A percentile compares a stretch with the other conserved stretches of the same genome.
Evolutionary conservation across 2,329 filamentous ascomycete species (phyloP).

Genomic region (Nemania sp.): DNA sequence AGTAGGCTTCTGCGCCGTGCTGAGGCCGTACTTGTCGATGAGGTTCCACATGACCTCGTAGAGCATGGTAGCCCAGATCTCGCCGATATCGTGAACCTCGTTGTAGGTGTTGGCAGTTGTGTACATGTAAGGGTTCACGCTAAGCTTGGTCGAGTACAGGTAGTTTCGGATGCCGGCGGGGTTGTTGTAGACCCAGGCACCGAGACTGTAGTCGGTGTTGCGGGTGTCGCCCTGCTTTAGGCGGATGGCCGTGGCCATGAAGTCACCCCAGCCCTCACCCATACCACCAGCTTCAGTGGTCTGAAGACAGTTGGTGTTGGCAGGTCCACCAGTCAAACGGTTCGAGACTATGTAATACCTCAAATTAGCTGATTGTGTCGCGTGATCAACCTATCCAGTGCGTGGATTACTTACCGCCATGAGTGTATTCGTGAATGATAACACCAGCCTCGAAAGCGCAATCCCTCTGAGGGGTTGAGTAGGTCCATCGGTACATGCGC

Average conservation of each 20-base stretch:
- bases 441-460: constrained; percentile 62
- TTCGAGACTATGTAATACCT: constrained; percentile 48
- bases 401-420: constrained; percentile 45
- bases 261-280: constrained; percentile 56
- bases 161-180: constrained; percentile 48
- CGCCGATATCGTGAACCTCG: constrained; percentile 49
- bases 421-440: constrained; percentile 62
- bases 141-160: constrained; percentile 50
- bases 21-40: constrained; percentile 55
- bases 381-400: not conserved
- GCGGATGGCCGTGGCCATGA: constrained; percentile 52
- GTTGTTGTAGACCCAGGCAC: constrained; percentile 48
- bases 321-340: constrained; percentile 61
- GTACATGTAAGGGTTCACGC: constrained; percentile 51
- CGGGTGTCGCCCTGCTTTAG: constrained; percentile 49
- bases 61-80: constrained; percentile 54
- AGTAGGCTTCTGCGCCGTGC: constrained; percentile 42
- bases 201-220: constrained; percentile 49
- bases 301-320: constrained; percentile 52
- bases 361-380: not conserved
- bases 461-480: constrained; percentile 53
- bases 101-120: constrained; percentile 43
- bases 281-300: constrained; percentile 50
- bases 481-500: constrained; percentile 62
- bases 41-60: constrained; percentile 59